Percentiles rank a stretch among this genome's conserved stretches.
Conservation (phyloP, 805 yeast genomes). For the Lachancea dasiensis region DNA sequence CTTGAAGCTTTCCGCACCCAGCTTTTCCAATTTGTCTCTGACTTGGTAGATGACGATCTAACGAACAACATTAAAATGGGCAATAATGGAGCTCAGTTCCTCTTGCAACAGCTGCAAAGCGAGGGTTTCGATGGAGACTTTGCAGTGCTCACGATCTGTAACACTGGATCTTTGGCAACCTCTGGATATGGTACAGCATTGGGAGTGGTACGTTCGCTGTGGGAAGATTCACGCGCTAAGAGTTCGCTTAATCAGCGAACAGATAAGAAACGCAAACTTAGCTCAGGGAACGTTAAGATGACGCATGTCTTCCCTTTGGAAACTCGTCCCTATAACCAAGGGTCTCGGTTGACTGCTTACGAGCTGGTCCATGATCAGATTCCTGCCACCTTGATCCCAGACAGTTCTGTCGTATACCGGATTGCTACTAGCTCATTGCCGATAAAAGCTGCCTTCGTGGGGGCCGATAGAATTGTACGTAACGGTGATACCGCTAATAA, state of each 20-base stretch:
- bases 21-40: constrained; percentile 42
- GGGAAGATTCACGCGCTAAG: constrained; percentile 35
- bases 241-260: constrained; percentile 17
- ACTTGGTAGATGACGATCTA: constrained; percentile 68
- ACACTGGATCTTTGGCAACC: constrained; percentile 95
- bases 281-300: constrained; percentile 40
- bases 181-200: constrained; percentile 97
- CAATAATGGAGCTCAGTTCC: constrained; percentile 69
- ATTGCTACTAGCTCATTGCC: constrained; percentile 48
- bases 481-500: constrained; percentile 97
- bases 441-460: constrained; percentile 83
- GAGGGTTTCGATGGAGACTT: constrained; percentile 58
- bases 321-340: constrained; percentile 96
- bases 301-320: constrained; percentile 81
- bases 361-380: constrained; percentile 81
- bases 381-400: constrained; percentile 85
- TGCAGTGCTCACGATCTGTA: constrained; percentile 86
- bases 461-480: constrained; percentile 88
- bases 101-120: constrained; percentile 38
- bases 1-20: constrained; percentile 20
- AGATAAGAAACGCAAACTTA: constrained; percentile 17
- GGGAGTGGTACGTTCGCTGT: constrained; percentile 79
- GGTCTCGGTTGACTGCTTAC: constrained; percentile 86
- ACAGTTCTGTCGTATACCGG: constrained; percentile 83
- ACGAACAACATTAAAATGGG: constrained; percentile 77